Conservation (phyloP, 805 yeast species). For the Metschnikowia picachoensis region DNA sequence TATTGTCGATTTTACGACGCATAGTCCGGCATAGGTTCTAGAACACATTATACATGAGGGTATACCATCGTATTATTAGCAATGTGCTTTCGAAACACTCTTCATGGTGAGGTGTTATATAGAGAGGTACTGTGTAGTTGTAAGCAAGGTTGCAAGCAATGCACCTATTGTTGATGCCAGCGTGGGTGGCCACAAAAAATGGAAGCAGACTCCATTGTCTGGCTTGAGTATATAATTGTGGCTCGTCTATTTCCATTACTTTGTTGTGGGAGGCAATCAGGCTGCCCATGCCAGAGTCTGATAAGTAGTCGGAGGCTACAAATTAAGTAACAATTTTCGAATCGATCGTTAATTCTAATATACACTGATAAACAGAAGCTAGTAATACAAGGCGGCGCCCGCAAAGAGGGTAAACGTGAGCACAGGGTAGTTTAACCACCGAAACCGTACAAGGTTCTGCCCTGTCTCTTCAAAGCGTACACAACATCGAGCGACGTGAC, state of each 20-base stretch:
- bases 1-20: background rate
- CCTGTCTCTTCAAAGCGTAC: slow-evolving; percentile 99
- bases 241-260: too few relatives aligned
- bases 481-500: slow-evolving; percentile 98
- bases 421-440: slow-evolving; percentile 63
- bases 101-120: too few relatives aligned
- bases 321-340: slow-evolving; percentile 2
- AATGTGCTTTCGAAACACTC: too few relatives aligned
- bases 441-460: slow-evolving; percentile 99
- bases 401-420: background rate
- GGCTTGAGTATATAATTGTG: too few relatives aligned
- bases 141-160: too few relatives aligned
- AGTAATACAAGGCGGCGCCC: slow-evolving; percentile 17
- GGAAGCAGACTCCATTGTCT: too few relatives aligned
- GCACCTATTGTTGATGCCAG: too few relatives aligned
- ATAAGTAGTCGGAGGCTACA: background rate
- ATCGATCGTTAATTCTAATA: slow-evolving; percentile 21
- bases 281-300: background rate
- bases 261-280: background rate
- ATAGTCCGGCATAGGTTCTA: too few relatives aligned
- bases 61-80: too few relatives aligned
- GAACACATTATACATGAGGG: too few relatives aligned
- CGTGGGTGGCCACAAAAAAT: too few relatives aligned
- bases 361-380: slow-evolving; percentile 21
- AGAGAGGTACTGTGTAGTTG: too few relatives aligned